Base-by-base conservation (phyloP, 192 early-diverging fungal species). In the Coemansia umbellata region DNA sequence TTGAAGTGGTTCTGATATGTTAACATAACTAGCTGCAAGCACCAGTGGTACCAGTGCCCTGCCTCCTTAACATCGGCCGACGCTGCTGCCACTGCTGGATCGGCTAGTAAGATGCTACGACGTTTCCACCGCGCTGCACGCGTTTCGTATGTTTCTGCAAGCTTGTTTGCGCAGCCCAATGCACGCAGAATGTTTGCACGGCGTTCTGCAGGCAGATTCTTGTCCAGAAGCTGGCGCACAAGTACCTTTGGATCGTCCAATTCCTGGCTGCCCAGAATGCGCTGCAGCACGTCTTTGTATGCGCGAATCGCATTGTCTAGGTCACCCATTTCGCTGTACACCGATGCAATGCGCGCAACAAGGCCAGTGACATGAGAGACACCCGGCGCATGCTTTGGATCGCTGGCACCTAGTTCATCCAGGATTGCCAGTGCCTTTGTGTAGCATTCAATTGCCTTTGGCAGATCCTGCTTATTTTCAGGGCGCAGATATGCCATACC, bases 11-110 rank as follows among this genome's bases (percentile, higher is more conserved):
- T 70, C 53, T 71, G 68, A 17, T 77, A 77, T 9, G 74, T 59
- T 45, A 70, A 59, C 63, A 58, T 77, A 6, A 67, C 63, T 5
- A 77, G 27, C 50, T 77, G 67, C 68, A 77, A 26, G 30, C 74
- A 77, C 74, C 74, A 77, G n/a, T 66, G 62, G 68, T 70, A 77
- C 74, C 74, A 77, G n/a, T 53, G 62, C 11, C 58, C 53, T 18
- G 74, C 74, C 31, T 56, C 68, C 31, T 37, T 27, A 0, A 55
- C 39, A 42, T 75, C 72, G 3, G 56, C 53, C 22, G 42, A 52
- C 18, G 52, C 19, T 10, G 65, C 57, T 17, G 42, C 44, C 37
- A 56, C 41, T 24, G 59, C 49, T 4, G 55, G 55, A 30, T 60
- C 50, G 3, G 66, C 56, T 4, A 68, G 61, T 37, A 64, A 42